These are phyloP conservation scores for Yarrowia porcina DNA, from an alignment of 805 yeast species.

Conservation along the genomic window DNA sequence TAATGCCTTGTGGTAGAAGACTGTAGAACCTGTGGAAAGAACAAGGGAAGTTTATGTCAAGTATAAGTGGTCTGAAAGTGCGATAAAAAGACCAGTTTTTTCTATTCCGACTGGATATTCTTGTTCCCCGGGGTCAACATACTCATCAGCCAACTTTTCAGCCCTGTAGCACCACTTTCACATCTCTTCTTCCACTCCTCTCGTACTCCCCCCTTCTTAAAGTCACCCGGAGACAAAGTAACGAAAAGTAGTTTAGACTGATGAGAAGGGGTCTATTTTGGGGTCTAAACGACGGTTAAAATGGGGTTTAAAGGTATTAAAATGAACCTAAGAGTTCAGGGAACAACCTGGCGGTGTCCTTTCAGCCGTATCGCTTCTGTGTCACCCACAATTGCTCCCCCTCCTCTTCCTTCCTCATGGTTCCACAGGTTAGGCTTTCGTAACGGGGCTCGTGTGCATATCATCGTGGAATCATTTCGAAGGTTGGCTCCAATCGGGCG, in stretches of 20 bases:
- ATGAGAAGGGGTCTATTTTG: too few species aligned
- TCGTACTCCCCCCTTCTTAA: not conserved
- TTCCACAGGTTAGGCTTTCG: constrained; percentile 7
- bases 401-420: not conserved
- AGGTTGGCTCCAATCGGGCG: not conserved
- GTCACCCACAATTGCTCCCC: not conserved
- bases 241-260: not conserved
- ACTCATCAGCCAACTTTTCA: too few species aligned
- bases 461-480: constrained; percentile 23
- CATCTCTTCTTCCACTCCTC: too few species aligned
- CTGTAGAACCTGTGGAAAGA: not conserved
- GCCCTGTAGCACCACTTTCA: not conserved
- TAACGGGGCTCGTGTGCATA: constrained; percentile 7
- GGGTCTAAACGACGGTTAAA: too few species aligned
- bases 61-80: too few species aligned
- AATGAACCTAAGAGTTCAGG: not conserved
- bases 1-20: not conserved
- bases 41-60: not conserved
- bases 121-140: too few species aligned
- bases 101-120: too few species aligned
- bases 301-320: not conserved
- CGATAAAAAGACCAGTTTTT: too few species aligned
- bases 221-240: not conserved
- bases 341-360: not conserved
- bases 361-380: not conserved